A percentile compares a stretch with the other conserved stretches of the same genome.
Evolutionary conservation across 208 protist genomes (phyloP).

Genomic region (Entamoeba histolytica): DNA sequence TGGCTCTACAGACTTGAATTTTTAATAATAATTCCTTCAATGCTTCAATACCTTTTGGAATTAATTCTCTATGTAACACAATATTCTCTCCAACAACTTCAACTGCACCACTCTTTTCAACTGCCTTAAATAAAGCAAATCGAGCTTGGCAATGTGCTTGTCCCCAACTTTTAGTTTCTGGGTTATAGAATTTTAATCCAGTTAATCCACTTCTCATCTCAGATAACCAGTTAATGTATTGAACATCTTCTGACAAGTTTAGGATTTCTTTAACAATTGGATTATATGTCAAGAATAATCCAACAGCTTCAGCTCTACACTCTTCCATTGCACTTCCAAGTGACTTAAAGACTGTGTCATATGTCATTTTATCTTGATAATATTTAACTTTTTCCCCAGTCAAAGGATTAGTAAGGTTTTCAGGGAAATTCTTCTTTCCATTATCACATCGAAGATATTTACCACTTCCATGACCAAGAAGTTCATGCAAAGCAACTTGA

Average conservation of each 20-base stretch:
- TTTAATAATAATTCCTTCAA: neutral
- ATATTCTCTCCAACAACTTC: neutral
- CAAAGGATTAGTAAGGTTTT: neutral
- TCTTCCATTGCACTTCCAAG: neutral
- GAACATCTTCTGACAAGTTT: neutral
- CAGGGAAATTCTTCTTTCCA: neutral
- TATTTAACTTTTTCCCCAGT: neutral
- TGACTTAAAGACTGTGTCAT: neutral
- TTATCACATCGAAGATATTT: neutral
- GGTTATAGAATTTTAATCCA: neutral
- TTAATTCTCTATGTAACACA: neutral
- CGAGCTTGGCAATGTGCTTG: neutral
- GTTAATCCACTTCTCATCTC: neutral
- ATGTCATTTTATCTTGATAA: neutral
- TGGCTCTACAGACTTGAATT: neutral
- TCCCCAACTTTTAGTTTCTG: neutral
- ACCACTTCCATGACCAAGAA: slow-evolving; percentile 27
- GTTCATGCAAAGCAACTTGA: slow-evolving; percentile 26
- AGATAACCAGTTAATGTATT: neutral
- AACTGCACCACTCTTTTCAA: neutral
- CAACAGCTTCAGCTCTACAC: neutral
- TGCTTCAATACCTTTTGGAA: neutral
- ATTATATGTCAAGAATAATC: neutral
- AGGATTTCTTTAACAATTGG: neutral
- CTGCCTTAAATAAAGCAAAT: neutral